Evolutionary conservation across 768 basidiomycete genomes (phyloP), one percentile per base, ranked within the genome.

Genomic region (Russula olivacea): DNA sequence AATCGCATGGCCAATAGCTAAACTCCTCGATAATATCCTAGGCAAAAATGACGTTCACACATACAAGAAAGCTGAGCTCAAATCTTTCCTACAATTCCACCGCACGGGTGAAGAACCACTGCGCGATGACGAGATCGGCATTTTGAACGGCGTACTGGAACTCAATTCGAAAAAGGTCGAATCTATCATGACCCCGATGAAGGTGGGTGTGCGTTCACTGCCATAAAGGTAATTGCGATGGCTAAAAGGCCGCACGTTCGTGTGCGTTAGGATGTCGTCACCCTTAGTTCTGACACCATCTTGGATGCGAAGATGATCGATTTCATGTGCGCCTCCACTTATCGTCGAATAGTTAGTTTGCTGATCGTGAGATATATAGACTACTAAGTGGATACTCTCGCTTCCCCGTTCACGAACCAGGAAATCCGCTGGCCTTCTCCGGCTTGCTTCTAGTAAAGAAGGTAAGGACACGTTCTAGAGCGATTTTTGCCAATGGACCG

Each of bases 341-440:
- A 28, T n/a, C 15, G 41, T 59, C 17, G 21, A 38, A 14, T 45
- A 14, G 53, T 30, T 45, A 32, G 53, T 30, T 45, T 34, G 36
- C 56, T 60, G 17, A 63, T 14, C 25, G 53, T 68, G 9, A 25
- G 49, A 56, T 36, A 5, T 36, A 36, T 59, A 89, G 86, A 50
- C 73, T 89, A 23, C 71, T 79, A n/a, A 89, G 86, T 66, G 95
- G 95, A 0, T 97, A 96, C 72, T 95, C 93, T 1, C 86, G 95
- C 21, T 91, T 98, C 70, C 95, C 95, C 0, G 82, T 98, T 0
- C 91, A 96, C 69, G 83, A 85, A 63, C 80, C 87, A 3, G 83
- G 81, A 4, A 80, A 88, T 47, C 81, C 84, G 10, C 70, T 81
- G 11, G 79, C 88, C 10, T 97, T 94, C 71, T 73, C 88, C 8